Evolutionary conservation across 169 alveolate genomes (phyloP).

Genomic region (Plasmodium inui): DNA sequence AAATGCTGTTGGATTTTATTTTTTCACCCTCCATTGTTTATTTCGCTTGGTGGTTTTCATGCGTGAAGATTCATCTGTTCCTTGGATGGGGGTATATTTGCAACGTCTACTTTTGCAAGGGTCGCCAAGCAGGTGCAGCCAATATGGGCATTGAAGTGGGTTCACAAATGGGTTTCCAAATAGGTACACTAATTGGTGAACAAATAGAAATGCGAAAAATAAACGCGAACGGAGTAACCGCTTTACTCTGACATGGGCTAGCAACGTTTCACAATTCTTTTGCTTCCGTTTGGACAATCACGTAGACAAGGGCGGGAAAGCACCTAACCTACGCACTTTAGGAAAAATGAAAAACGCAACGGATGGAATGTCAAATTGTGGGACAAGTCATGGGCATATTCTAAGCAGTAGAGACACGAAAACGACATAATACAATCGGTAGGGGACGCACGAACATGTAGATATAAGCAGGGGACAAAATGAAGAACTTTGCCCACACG

Average conservation of each 20-base stretch:
- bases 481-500: background rate
- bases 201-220: background rate
- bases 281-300: background rate
- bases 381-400: background rate
- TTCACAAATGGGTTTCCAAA: background rate
- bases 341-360: background rate
- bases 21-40: conserved; percentile 65
- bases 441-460: background rate
- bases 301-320: background rate
- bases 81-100: background rate
- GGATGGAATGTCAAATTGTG: background rate
- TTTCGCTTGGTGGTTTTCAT: background rate
- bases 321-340: background rate
- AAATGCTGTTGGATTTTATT: conserved; percentile 38
- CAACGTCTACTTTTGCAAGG: background rate
- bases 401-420: background rate
- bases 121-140: background rate
- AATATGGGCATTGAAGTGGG: background rate
- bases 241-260: background rate
- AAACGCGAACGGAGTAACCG: background rate
- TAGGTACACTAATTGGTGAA: background rate
- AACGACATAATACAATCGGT: background rate
- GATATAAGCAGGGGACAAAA: background rate
- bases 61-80: conserved; percentile 12
- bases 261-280: background rate